phyloP scores from a whole-genome alignment of 208 protist species.

The Naegleria fowleri region DNA sequence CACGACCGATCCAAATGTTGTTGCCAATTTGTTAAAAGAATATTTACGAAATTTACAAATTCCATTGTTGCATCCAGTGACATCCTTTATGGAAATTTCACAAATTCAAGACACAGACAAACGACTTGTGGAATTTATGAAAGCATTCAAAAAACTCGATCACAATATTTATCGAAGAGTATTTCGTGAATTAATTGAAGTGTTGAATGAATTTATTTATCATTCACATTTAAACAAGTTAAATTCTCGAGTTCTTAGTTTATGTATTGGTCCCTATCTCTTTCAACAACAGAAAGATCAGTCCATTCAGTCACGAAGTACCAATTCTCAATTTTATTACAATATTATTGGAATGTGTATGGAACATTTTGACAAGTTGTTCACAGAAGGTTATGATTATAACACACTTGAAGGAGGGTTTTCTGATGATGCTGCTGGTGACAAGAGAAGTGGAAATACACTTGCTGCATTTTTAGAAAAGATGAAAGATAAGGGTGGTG shows the following conservation, averaged over 20 bases:
- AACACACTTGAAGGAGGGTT: background rate
- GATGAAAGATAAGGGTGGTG: background rate
- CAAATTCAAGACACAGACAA: background rate
- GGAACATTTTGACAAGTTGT: background rate
- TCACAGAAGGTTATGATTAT: background rate
- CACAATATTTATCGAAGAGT: background rate
- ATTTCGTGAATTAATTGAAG: background rate
- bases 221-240: background rate
- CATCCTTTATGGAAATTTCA: background rate
- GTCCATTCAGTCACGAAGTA: background rate
- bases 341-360: conserved; percentile 15
- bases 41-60: background rate
- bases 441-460: background rate
- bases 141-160: background rate
- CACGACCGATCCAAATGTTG: background rate
- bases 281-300: background rate
- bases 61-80: background rate
- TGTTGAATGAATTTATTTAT: background rate
- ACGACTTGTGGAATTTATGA: background rate
- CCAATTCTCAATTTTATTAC: background rate
- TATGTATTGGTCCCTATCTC: background rate
- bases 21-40: background rate
- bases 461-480: background rate
- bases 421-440: no score
- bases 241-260: background rate